Base-by-base conservation (phyloP, 164 flowering plant genomes). In the Aristolochia fimbriata region DNA sequence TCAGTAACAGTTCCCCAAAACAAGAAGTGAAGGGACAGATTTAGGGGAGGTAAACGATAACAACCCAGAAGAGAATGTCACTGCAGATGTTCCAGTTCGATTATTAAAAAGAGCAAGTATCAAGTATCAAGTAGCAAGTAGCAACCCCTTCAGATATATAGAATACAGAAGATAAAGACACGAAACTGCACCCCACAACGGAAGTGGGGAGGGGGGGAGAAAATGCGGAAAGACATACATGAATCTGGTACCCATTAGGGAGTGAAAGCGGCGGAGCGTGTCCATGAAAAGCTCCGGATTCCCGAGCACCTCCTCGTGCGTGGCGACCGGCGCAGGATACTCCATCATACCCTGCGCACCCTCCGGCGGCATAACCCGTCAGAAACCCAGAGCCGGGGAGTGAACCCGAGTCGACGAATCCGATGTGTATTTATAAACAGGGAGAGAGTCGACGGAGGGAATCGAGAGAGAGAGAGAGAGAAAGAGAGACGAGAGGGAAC, bases 181-280 rank as follows among this genome's bases (percentile, higher is more conserved):
- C 24, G 15, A 17, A 49, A 49, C n/a, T 49, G 52, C 52, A 49
- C 22, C 52, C 52, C 13, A 52, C 10, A 51, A 51, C 6, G 23
- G 15, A n/a, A n/a, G n/a, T n/a, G n/a, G 23, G 13, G 13, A 19
- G 20, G 13, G 4, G 1, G 20, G 4, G 23, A 51, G 0, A 16
- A n/a, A n/a, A n/a, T n/a, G n/a, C n/a, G n/a, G n/a, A 13, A 47
- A 55, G n/a, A 37, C 73, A 56, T 78, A 87, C 94, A 77, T 75
- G 61, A 84, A 76, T 64, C 77, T 81, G 65, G 90, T 77, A 59
- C 82, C 80, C 71, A 87, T 43, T 11, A 58, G 0, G 52, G 68
- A 73, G 54, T 87, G 95, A 57, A 85, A 83, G 33, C 73, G 74
- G 58, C 80, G 65, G 58, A 85, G 81, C 22, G 85, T 80, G 57